These are phyloP conservation scores for Eustoma russellianum DNA, from an alignment of 257 asterid species.

Conservation along the genomic window DNA sequence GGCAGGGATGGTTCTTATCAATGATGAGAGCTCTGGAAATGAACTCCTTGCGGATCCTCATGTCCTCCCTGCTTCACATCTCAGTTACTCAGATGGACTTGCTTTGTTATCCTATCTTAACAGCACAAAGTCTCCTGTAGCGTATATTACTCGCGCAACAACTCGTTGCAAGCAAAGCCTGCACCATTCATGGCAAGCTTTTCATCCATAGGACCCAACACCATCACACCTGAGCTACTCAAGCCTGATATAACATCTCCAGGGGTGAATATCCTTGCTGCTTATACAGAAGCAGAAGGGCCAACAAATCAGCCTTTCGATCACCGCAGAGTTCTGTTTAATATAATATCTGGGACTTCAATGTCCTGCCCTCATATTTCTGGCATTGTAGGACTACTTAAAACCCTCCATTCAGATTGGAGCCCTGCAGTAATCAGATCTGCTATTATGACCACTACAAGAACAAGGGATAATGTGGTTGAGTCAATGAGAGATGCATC, in stretches of 20 bases:
- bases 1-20: conserved; percentile 74
- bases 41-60: conserved; percentile 85
- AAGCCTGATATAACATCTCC: conserved; percentile 99
- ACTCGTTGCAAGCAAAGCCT: no score
- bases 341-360: no score
- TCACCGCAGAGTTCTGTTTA: conserved; percentile 30
- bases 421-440: conserved; percentile 93
- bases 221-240: conserved; percentile 11
- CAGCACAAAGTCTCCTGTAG: conserved; percentile 57
- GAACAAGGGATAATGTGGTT: conserved; percentile 44
- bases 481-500: conserved; percentile 50
- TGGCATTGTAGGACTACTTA: conserved; percentile 68
- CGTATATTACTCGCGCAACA: no score
- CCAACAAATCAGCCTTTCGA: conserved; percentile 60
- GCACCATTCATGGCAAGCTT: no score
- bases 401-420: conserved; percentile 76
- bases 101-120: conserved; percentile 41
- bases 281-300: conserved; percentile 49
- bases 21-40: conserved; percentile 52
- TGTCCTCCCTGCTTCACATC: conserved; percentile 72
- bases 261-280: conserved; percentile 76
- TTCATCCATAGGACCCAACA: no score
- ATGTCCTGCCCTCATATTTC: no score
- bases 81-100: conserved; percentile 64
- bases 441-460: conserved; percentile 79